Evolutionary conservation across 768 basidiomycete genomes (phyloP), one percentile per base, ranked within the genome.

Genomic region (Mycena polygramma): DNA sequence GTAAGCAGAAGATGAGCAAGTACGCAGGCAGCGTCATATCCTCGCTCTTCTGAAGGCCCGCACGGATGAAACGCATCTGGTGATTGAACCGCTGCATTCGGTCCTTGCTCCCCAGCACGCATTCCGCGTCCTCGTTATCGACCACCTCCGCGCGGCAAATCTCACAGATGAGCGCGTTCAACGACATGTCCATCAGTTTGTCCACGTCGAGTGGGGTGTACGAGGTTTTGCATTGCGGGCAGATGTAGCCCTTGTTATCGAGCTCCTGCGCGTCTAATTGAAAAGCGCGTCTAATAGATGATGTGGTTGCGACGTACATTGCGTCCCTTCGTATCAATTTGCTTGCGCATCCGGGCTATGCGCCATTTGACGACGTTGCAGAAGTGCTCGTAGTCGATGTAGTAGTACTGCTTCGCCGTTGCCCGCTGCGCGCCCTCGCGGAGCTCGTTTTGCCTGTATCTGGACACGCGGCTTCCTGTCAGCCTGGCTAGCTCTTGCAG

Each of bases 351-450:
- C 78, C 94, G 93, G 7, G 94, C 94, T 63, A 99, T 90, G 48
- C 97, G 88, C 95, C 97, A 99, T 80, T 99, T 98, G 81, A 97
- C 94, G 54, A 99, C 96, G 80, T 99, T 96, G 82, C 95, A 96
- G 78, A 98, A 97, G 77, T 92, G 90, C 76, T 95, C 90, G 81
- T 97, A 96, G 83, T 99, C 92, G 78, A 99, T 94, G 82, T 95
- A 98, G 84, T 94, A 99, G 84, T 98, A 99, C 77, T 94, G 92
- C 76, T 92, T 91, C 71, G 92, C 93, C 69, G 93, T 92, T 69
- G 93, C 92, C 69, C 97, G 91, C 79, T 93, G 92, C 52, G 93
- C 93, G 60, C 93, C 94, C 78, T 96, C 94, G 78, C 94, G 94
- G 74, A 96, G 88, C 82, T 97, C 95, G 71, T 96, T 96, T 77